Conservation (phyloP, 2,329 filamentous ascomycete genomes). For the Hypoxylon sp. region DNA sequence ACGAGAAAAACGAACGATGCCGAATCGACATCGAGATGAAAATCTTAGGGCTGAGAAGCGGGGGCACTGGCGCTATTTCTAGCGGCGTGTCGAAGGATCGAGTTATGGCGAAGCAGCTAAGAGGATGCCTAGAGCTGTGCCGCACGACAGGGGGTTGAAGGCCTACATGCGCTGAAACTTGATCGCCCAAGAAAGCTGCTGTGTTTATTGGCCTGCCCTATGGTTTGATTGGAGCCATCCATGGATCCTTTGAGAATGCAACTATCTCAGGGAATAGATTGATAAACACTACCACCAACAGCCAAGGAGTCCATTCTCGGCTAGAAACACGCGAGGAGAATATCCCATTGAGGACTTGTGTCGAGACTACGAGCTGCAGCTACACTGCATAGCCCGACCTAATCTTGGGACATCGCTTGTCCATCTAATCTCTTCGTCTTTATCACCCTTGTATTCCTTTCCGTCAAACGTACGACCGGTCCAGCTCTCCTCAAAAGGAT, state of each 20-base stretch:
- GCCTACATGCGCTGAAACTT: not conserved
- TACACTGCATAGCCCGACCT: constrained; percentile 90
- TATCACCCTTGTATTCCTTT: constrained; percentile 69
- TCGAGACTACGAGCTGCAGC: constrained; percentile 82
- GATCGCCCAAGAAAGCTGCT: not conserved
- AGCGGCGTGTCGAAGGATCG: not conserved
- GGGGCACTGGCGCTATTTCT: constrained; percentile 5
- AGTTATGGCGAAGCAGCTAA: constrained; percentile 10
- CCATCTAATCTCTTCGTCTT: constrained; percentile 84
- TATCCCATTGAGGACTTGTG: not conserved
- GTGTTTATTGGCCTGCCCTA: not conserved
- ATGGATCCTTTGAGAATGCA: too few species aligned
- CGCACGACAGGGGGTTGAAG: not conserved
- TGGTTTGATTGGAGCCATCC: too few species aligned
- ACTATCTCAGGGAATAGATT: not conserved
- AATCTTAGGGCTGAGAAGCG: constrained; percentile 1
- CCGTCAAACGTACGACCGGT: constrained; percentile 65
- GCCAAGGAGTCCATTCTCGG: not conserved
- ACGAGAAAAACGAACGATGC: constrained; percentile 5
- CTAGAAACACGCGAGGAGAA: not conserved
- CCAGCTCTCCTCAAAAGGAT: constrained; percentile 89
- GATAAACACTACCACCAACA: not conserved
- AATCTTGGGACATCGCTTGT: constrained; percentile 86
- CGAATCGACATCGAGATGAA: not conserved
- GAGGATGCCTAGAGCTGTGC: constrained; percentile 27